Evolutionary conservation across 352 stramenopile genomes (phyloP).

Genomic region (Lagenidium giganteum): DNA sequence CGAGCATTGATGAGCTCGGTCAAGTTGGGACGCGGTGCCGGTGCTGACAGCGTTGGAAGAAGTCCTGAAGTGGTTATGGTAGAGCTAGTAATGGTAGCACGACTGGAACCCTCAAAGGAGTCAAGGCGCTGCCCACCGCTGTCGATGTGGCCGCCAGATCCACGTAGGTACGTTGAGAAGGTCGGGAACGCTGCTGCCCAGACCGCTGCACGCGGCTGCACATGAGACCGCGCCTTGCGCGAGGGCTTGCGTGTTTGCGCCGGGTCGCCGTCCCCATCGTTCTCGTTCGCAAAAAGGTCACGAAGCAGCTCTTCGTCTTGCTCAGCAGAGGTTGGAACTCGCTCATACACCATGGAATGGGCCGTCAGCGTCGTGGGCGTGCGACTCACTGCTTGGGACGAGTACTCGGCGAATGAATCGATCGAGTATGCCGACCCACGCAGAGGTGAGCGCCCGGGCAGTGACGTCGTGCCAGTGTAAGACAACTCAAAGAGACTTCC

Average conservation of each 20-base stretch:
- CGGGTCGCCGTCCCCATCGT: constrained; percentile 13
- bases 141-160: no score
- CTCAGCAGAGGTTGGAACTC: constrained; percentile 7
- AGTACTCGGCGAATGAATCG: constrained; percentile 55
- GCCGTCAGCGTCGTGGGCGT: constrained; percentile 18
- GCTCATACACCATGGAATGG: neutral
- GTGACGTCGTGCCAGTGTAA: no score
- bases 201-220: no score
- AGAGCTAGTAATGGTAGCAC: no score
- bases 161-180: no score
- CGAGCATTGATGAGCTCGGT: constrained; percentile 41
- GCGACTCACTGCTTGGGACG: constrained; percentile 26
- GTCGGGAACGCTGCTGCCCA: no score
- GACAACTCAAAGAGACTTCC: constrained; percentile 15
- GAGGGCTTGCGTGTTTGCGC: neutral
- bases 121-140: no score
- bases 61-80: no score
- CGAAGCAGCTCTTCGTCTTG: constrained; percentile 67
- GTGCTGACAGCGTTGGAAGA: constrained; percentile 14
- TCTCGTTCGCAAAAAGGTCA: constrained; percentile 45
- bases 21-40: constrained; percentile 34
- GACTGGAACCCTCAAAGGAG: no score
- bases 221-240: no score
- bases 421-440: constrained; percentile 34
- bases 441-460: constrained; percentile 8